Percentiles rank a stretch among this genome's conserved stretches.
These are phyloP conservation scores for Globisporangium lucens DNA, from an alignment of 352 stramenopile genomes.

Conservation along the genomic window DNA sequence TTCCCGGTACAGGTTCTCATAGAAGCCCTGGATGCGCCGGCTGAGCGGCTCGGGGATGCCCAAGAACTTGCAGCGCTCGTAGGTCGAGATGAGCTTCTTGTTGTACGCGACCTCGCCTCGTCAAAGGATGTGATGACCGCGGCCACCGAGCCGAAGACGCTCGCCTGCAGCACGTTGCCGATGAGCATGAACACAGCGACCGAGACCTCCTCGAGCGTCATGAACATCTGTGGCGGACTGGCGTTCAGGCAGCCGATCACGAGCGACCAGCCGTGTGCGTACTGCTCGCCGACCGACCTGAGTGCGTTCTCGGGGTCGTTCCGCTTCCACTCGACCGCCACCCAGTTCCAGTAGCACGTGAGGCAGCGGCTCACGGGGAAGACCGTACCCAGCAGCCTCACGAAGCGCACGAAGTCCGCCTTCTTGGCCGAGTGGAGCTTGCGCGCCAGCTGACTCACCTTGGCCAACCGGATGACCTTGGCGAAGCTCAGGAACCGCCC, in stretches of 20 bases:
- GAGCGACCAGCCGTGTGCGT: conserved; percentile 51
- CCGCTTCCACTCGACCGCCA: conserved; percentile 40
- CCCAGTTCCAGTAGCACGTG: conserved; percentile 64
- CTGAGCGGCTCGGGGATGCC: conserved; percentile 51
- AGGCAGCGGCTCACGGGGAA: conserved; percentile 52
- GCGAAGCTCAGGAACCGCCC: conserved; percentile 56
- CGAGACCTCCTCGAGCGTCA: conserved; percentile 42
- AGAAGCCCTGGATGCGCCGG: conserved; percentile 58
- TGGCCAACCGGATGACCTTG: conserved; percentile 69
- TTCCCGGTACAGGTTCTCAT: conserved; percentile 68
- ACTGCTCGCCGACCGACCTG: conserved; percentile 29
- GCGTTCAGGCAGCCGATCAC: conserved; percentile 62
- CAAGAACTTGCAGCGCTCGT: conserved; percentile 61
- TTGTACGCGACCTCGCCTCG: conserved; percentile 66
- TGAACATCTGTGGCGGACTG: conserved; percentile 56
- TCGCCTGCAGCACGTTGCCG: conserved; percentile 65
- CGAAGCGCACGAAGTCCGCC: conserved; percentile 54
- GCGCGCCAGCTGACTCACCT: conserved; percentile 54
- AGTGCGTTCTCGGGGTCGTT: conserved; percentile 28
- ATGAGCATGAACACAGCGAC: conserved; percentile 72
- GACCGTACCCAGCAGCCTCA: conserved; percentile 46
- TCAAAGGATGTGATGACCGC: conserved; percentile 69
- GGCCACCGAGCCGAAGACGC: conserved; percentile 62
- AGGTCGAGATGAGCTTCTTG: conserved; percentile 65
- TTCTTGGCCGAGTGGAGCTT: conserved; percentile 66